Evolutionary conservation across 2,329 filamentous ascomycete species (phyloP).

Genomic region (Colletotrichum melonis): DNA sequence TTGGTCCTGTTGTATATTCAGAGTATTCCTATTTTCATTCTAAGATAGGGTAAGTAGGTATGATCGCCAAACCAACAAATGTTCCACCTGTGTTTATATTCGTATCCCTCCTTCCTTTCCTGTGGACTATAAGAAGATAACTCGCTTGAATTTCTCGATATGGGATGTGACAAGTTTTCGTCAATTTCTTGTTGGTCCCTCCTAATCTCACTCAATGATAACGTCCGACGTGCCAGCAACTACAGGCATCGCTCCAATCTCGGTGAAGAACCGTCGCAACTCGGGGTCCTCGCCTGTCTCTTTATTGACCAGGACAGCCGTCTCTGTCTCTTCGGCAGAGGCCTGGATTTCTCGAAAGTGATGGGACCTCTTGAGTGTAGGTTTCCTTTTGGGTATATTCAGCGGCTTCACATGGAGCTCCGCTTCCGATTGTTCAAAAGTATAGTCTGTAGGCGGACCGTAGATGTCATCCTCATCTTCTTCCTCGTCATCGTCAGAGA

Average conservation of each 20-base stretch:
- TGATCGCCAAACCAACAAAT: too few species aligned
- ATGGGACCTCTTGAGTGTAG: not conserved
- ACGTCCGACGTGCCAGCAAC: not conserved
- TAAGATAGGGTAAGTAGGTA: too few species aligned
- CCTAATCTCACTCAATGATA: too few species aligned
- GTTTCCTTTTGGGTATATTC: not conserved
- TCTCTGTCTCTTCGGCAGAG: not conserved
- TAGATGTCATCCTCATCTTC: too few species aligned
- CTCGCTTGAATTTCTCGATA: too few species aligned
- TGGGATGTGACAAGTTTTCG: too few species aligned
- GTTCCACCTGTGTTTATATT: too few species aligned
- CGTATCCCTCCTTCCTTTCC: too few species aligned
- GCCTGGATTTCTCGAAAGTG: not conserved
- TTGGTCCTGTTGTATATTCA: too few species aligned
- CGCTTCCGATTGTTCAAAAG: not conserved
- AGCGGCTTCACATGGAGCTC: not conserved
- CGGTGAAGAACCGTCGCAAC: slow-evolving; percentile 2
- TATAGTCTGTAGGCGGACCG: not conserved
- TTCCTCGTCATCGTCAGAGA: not conserved
- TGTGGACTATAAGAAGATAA: too few species aligned
- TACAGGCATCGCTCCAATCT: not conserved
- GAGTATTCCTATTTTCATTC: too few species aligned
- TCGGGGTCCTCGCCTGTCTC: not conserved
- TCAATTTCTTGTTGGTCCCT: too few species aligned
- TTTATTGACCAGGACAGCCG: not conserved